Percentiles rank a stretch among this genome's conserved stretches.
These are phyloP conservation scores for Beauveria medogensis DNA, from an alignment of 2,329 filamentous ascomycete genomes.

Conservation along the genomic window DNA sequence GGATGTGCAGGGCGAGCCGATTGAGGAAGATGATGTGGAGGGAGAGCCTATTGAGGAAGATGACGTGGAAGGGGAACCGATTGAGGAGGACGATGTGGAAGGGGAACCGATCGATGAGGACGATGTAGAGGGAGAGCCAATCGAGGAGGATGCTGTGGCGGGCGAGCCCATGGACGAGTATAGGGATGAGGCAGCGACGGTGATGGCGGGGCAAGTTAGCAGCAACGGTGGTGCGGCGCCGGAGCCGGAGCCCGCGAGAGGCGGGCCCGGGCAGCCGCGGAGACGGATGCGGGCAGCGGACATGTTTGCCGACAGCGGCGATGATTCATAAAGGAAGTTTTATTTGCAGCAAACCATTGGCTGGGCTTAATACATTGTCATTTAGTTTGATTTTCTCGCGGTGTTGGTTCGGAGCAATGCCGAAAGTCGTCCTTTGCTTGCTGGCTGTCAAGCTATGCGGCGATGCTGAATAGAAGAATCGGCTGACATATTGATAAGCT, in stretches of 20 bases:
- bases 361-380: background rate
- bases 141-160: conserved; percentile 32
- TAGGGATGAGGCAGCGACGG: conserved; percentile 26
- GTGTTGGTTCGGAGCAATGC: background rate
- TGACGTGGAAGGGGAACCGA: conserved; percentile 38
- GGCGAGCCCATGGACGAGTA: conserved; percentile 31
- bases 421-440: background rate
- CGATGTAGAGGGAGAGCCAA: conserved; percentile 38
- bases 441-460: background rate
- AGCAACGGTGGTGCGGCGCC: conserved; percentile 26
- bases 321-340: conserved; percentile 10
- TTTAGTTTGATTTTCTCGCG: background rate
- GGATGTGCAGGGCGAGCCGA: conserved; percentile 40
- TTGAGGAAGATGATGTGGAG: conserved; percentile 37
- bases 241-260: conserved; percentile 11
- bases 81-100: conserved; percentile 33
- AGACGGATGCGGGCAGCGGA: conserved; percentile 70
- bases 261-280: conserved; percentile 29
- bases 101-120: conserved; percentile 34
- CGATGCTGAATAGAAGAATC: background rate
- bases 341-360: background rate
- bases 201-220: conserved; percentile 12
- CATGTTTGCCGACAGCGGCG: conserved; percentile 78
- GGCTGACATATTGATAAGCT: background rate
- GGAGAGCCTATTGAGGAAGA: conserved; percentile 39